These are phyloP conservation scores for Plenodomus lindquistii DNA, from an alignment of 2,329 filamentous ascomycete species.

Conservation along the genomic window DNA sequence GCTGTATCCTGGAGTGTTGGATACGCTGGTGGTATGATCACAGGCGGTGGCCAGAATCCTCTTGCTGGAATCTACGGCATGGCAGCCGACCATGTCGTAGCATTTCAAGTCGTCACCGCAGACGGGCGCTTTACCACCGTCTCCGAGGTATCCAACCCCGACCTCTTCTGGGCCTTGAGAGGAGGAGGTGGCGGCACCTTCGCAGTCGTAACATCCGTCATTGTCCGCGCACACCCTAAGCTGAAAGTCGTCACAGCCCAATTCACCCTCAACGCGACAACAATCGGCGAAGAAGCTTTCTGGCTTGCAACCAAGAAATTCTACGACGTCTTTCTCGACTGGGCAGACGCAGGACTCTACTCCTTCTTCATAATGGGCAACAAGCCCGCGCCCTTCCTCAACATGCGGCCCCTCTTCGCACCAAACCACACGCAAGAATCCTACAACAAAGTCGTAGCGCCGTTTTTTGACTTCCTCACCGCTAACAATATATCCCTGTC, in stretches of 20 bases:
- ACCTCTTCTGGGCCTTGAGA: slow-evolving; percentile 34
- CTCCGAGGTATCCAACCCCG: slow-evolving; percentile 3
- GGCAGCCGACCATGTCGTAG: slow-evolving; percentile 26
- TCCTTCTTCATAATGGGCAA: slow-evolving; percentile 9
- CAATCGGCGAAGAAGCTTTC: slow-evolving; percentile 34
- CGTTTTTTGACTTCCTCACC: slow-evolving; percentile 17
- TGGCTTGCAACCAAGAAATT: slow-evolving; percentile 22
- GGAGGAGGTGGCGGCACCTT: slow-evolving; percentile 34
- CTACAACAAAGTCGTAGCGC: slow-evolving; percentile 15
- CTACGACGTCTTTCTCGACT: slow-evolving; percentile 2
- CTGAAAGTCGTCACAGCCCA: slow-evolving; percentile 33
- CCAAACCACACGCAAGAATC: slow-evolving; percentile 22
- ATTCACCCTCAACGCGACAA: slow-evolving; percentile 31
- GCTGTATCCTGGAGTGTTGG: slow-evolving; percentile 49
- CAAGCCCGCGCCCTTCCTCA: slow-evolving; percentile 19
- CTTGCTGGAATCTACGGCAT: slow-evolving; percentile 50
- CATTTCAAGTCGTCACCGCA: slow-evolving; percentile 24
- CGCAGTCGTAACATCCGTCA: slow-evolving; percentile 32
- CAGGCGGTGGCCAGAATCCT: slow-evolving; percentile 58
- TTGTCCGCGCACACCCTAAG: slow-evolving; percentile 30
- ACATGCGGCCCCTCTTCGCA: slow-evolving; percentile 27
- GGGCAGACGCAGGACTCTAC: slow-evolving; percentile 17
- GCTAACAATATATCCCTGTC: slow-evolving; percentile 29
- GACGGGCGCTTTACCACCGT: slow-evolving; percentile 13
- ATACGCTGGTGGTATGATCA: slow-evolving; percentile 42